Evolutionary conservation across 305 asterid species (phyloP), one percentile per base, ranked within the genome.

Genomic region (Rubia occidens): DNA sequence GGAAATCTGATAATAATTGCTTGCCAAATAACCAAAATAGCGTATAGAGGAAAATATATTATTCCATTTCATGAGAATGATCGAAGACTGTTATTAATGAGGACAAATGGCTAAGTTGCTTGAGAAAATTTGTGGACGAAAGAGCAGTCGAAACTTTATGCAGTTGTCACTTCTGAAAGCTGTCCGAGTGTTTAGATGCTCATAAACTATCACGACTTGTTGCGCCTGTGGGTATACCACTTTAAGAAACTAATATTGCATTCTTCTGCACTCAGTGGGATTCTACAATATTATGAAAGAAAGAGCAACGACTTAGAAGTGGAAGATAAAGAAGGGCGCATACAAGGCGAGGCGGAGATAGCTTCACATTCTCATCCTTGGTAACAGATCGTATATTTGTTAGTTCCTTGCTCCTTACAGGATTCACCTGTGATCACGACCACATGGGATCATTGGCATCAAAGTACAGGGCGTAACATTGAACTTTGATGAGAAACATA

Each of bases 311-410:
- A 45, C 10, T 20, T 58, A 47, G 32, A 39, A 63, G 29, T 26
- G 29, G 29, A 26, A 26, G 29, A 26, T 26, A 26, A 26, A 26
- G 29, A 2, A 26, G 29, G 29, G 66, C 60, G 72, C 96, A 64
- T 87, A 94, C 99, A 70, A 80, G 87, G 72, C 99, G 96, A 40
- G 99, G 99, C 72, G 99, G 97, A 78, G 99, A 83, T 75, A 94
- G 84, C 89, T 85, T 91, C 80, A 91, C 90, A 80, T 78, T 94
- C 76, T 94, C 99, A 67, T 94, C 97, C 83, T 91, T 94, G 78
- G 72, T 21, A 76, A 97, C 88, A 45, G 97, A 86, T 45, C 97
- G 94, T 43, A 94, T 67, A 78, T 94, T 94, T 18, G 80, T 87
- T 64, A 94, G 87, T 87, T 91, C 95, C 86, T 91, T 91, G 44